phyloP scores from a whole-genome alignment of 441 rosid species.

The Populus hybrid region DNA sequence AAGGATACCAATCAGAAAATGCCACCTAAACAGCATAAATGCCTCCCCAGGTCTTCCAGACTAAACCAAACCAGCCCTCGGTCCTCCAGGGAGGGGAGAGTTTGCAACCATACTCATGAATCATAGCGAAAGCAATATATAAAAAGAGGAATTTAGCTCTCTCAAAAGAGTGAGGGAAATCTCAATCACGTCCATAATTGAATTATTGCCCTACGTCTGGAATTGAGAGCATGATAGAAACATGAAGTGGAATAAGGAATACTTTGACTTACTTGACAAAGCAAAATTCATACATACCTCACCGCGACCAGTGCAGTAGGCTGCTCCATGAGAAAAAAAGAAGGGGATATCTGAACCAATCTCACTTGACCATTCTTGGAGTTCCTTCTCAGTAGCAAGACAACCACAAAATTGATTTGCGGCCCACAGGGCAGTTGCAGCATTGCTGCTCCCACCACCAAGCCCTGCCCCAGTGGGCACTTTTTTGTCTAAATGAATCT shows the following conservation, averaged over 20 bases:
- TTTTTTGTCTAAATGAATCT: constrained; percentile 89
- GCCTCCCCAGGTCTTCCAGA: neutral
- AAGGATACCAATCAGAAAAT: neutral
- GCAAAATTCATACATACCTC: constrained; percentile 55
- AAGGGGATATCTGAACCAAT: constrained; percentile 96
- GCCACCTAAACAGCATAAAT: neutral
- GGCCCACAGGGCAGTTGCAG: constrained; percentile 98
- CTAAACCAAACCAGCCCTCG: neutral
- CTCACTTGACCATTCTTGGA: constrained; percentile 94
- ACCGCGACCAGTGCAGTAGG: constrained; percentile 95
- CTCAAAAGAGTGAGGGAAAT: neutral
- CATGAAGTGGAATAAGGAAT: neutral
- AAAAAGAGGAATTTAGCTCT: neutral
- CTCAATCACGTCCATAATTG: neutral
- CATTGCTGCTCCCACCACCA: constrained; percentile 98
- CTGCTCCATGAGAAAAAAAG: constrained; percentile 94
- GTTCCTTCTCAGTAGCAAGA: constrained; percentile 78
- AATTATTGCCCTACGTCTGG: neutral
- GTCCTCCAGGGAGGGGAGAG: neutral
- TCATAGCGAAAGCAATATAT: neutral
- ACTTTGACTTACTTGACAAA: constrained; percentile 10
- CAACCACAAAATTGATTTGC: constrained; percentile 85
- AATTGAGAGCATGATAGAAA: constrained; percentile 1
- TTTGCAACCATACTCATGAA: neutral
- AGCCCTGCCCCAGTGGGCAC: constrained; percentile 97